phyloP scores from a whole-genome alignment of 1,284 basidiomycete species.

The Leccinum griseonigrum region DNA sequence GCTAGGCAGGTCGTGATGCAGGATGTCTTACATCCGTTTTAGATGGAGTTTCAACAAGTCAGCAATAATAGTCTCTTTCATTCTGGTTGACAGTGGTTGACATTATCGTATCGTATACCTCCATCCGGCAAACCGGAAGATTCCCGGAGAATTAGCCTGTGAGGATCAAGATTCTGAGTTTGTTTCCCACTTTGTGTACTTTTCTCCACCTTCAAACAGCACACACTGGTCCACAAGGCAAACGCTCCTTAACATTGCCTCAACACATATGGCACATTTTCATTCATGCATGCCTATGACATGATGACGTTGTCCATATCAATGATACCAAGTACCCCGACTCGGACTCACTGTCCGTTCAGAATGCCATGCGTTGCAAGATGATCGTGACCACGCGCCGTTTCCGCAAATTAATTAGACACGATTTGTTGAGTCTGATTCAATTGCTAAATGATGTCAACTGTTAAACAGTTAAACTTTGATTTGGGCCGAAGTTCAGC shows the following conservation, averaged over 20 bases:
- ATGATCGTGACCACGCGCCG: not conserved
- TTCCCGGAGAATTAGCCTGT: not conserved
- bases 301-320: not conserved
- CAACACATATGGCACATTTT: not conserved
- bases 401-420: not conserved
- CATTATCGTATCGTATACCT: too few relatives aligned
- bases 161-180: not conserved
- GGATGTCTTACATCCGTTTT: not conserved
- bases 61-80: not conserved
- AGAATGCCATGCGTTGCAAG: not conserved
- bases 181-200: not conserved
- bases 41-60: not conserved
- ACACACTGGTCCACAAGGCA: not conserved
- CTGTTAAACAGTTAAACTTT: not conserved
- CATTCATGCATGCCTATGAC: not conserved
- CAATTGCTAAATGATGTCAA: not conserved
- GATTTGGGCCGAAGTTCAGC: not conserved
- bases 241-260: not conserved
- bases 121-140: not conserved
- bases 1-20: not conserved
- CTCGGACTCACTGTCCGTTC: not conserved
- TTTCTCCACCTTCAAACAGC: not conserved
- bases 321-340: not conserved
- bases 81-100: not conserved
- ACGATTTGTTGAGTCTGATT: not conserved